phyloP scores from a whole-genome alignment of 164 flowering plant species.

The Dillenia turbinata region DNA sequence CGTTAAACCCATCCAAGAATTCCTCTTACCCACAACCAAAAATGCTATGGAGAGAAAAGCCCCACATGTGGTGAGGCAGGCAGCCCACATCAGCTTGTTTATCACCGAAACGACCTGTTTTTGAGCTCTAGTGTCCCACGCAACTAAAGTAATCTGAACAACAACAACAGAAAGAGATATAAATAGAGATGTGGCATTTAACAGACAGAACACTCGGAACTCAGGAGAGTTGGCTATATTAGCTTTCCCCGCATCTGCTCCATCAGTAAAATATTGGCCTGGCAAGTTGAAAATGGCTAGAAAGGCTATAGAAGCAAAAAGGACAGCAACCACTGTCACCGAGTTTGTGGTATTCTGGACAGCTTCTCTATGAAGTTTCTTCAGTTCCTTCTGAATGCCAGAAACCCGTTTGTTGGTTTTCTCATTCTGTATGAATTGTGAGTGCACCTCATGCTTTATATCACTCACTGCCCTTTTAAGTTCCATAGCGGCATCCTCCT shows the following conservation, averaged over 20 bases:
- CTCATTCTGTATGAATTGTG: conserved; percentile 78
- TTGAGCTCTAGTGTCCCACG: conserved; percentile 94
- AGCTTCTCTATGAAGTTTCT: conserved; percentile 90
- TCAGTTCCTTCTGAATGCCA: conserved; percentile 83
- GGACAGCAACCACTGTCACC: conserved; percentile 80
- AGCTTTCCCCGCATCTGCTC: conserved; percentile 56
- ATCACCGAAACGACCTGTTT: conserved; percentile 76
- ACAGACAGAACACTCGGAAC: conserved; percentile 66
- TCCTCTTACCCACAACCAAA: conserved; percentile 62
- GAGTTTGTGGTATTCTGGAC: conserved; percentile 94
- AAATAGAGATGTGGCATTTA: conserved; percentile 80
- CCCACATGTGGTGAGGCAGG: conserved; percentile 81
- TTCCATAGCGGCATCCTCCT: conserved; percentile 66
- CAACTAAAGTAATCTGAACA: conserved; percentile 88
- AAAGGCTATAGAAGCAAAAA: conserved; percentile 92
- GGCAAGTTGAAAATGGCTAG: conserved; percentile 88
- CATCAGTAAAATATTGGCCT: conserved; percentile 49
- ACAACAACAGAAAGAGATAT: conserved; percentile 91
- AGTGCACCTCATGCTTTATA: conserved; percentile 85
- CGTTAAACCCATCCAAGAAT: conserved; percentile 75
- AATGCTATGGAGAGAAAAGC: conserved; percentile 76
- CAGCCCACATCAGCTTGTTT: conserved; percentile 97
- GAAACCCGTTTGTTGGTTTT: conserved; percentile 71
- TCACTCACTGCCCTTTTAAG: conserved; percentile 88
- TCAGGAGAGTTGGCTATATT: conserved; percentile 43